Base-by-base conservation (phyloP, 768 basidiomycete genomes). In the Gymnopilus dilepis region DNA sequence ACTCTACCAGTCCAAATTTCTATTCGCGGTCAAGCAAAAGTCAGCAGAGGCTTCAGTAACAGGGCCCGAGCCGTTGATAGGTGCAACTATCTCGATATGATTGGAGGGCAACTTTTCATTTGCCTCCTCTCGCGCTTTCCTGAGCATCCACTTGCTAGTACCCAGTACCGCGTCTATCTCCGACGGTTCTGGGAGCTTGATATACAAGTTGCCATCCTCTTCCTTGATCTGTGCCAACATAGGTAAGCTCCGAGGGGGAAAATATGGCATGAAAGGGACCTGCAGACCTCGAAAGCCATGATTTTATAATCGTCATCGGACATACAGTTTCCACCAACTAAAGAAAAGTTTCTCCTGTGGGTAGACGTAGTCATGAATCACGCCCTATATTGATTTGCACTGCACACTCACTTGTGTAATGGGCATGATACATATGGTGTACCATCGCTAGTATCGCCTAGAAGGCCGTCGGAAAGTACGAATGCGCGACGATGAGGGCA, bases 391-490 rank as follows among this genome's bases (percentile, higher is more conserved):
- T 51, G 11, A n/a, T 0, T 13, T 30, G n/a, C 19, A 40, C 19
- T 15, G 15, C 13, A 31, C 4, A 63, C 64, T 58, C 21, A 65
- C 72, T 89, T 90, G 74, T 89, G 88, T 50, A 89, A 77, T 1
- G 88, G 88, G 65, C 86, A 82, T 69, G 72, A 74, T 52, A 75
- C 70, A 42, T 76, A 76, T 65, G 84, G 75, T 11, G 81, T 77
- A 11, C 86, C 87, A 4, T 81, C 73, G 19, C 79, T 70, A 52
- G 86, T 86, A 65, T 90, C 88, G 0, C 88, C 88, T 8, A 92
- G 76, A 56, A 92, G 82, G 17, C 87, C 87, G 61, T 90, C 85
- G 30, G 86, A 86, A 8, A 91, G 84, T 8, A 91, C 87, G 66
- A 90, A 89, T 0, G 90, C 88, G 3, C 84, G 81, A 2, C 73